Conservation (phyloP, 108 stramenopile species). For the Poteriospumella lacustris region DNA sequence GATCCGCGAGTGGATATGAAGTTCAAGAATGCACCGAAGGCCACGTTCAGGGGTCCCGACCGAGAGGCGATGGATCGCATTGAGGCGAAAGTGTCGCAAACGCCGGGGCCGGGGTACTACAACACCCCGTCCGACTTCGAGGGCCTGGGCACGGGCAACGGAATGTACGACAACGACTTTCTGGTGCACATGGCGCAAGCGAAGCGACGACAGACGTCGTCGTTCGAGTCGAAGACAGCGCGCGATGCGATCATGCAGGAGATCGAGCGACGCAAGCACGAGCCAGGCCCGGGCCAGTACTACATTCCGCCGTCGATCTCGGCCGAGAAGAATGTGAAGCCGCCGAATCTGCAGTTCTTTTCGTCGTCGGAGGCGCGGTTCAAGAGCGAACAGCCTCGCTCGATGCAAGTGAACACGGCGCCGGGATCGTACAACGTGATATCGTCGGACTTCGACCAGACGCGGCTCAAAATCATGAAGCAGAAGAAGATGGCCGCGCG, state of each 20-base stretch:
- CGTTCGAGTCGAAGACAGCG: slow-evolving; percentile 14
- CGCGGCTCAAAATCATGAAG: neutral
- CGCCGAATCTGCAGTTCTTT: neutral
- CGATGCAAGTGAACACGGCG: neutral
- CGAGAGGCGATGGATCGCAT: neutral
- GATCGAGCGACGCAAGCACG: neutral
- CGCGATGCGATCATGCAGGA: neutral
- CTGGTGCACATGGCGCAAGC: neutral
- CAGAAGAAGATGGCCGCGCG: neutral
- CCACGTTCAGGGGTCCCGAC: neutral
- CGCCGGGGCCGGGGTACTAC: neutral
- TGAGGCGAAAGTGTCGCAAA: neutral
- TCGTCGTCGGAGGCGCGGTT: neutral
- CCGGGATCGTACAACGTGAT: neutral
- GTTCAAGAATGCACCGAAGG: neutral
- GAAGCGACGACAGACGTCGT: neutral
- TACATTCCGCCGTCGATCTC: neutral
- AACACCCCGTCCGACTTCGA: neutral
- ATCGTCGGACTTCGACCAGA: neutral
- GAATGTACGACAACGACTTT: no score
- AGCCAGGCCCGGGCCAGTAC: neutral
- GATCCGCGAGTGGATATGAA: neutral
- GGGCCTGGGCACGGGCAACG: no score
- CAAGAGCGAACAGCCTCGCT: neutral
- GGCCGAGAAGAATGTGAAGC: neutral